A percentile compares a stretch with the other conserved stretches of the same genome.
Conservation (phyloP, 257 asterid genomes). For the Craterostigma plantagineum region DNA sequence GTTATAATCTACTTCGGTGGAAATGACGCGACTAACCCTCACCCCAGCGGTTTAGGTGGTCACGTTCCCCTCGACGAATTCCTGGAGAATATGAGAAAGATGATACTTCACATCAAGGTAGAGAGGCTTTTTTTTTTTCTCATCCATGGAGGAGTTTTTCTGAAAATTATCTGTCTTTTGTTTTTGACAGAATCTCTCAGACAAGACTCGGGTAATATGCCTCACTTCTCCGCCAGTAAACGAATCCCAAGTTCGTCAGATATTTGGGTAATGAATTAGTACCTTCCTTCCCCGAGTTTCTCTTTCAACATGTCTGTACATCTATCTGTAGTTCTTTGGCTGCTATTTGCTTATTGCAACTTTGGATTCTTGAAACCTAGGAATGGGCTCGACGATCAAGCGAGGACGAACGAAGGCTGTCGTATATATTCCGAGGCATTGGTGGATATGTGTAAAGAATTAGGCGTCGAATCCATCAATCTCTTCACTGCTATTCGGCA, state of each 20-base stretch:
- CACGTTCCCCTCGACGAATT: constrained; percentile 58
- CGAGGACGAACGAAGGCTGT: constrained; percentile 30
- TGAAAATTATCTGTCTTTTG: constrained; percentile 5
- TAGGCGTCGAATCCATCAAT: constrained; percentile 31
- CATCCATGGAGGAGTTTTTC: too few species aligned
- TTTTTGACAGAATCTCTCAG: constrained; percentile 47
- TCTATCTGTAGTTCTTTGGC: neutral
- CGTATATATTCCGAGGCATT: constrained; percentile 37
- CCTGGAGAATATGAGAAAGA: constrained; percentile 36
- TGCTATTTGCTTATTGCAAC: neutral
- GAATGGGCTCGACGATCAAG: constrained; percentile 23
- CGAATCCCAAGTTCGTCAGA: constrained; percentile 27
- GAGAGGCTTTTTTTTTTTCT: too few species aligned
- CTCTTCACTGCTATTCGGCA: constrained; percentile 35
- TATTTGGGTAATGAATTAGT: constrained; percentile 21
- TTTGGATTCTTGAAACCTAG: constrained; percentile 10
- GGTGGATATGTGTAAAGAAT: constrained; percentile 29
- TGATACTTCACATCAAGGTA: constrained; percentile 41
- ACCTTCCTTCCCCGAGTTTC: too few species aligned
- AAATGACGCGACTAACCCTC: constrained; percentile 35
- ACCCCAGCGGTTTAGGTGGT: constrained; percentile 27
- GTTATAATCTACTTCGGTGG: constrained; percentile 55
- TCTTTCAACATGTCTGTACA: neutral
- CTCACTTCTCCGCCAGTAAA: constrained; percentile 62
- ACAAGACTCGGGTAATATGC: constrained; percentile 42